Evolutionary conservation across 805 yeast genomes (phyloP).

Genomic region (Yamadazyma akitaensis): DNA sequence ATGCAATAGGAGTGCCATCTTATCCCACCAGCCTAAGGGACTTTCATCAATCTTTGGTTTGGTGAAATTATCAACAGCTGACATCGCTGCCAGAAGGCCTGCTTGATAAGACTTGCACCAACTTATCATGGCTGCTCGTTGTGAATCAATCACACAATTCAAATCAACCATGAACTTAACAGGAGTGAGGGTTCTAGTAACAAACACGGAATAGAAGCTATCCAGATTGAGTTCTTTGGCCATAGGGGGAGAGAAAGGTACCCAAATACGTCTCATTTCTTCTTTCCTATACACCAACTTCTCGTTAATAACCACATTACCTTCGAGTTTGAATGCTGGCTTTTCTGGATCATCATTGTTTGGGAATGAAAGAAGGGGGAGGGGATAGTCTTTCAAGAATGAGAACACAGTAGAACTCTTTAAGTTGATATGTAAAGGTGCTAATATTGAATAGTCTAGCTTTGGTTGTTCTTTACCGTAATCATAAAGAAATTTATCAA

Average conservation of each 20-base stretch:
- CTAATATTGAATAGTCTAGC: conserved; percentile 50
- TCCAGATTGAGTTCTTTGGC: conserved; percentile 29
- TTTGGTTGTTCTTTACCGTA: conserved; percentile 51
- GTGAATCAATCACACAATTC: conserved; percentile 42
- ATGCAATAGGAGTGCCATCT: conserved; percentile 52
- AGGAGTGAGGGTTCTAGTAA: conserved; percentile 62
- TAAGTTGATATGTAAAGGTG: conserved; percentile 48
- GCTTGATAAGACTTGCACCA: conserved; percentile 68
- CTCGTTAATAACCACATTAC: conserved; percentile 58
- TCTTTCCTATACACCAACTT: conserved; percentile 41
- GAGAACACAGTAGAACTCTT: conserved; percentile 42
- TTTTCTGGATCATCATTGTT: conserved; percentile 19
- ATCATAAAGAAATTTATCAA: conserved; percentile 35
- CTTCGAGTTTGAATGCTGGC: conserved; percentile 30
- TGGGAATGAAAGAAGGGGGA: conserved; percentile 56
- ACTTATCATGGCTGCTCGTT: conserved; percentile 48
- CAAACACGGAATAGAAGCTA: conserved; percentile 53
- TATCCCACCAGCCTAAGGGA: conserved; percentile 51
- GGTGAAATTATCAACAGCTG: conserved; percentile 43
- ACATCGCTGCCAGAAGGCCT: conserved; percentile 49
- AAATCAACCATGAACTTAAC: conserved; percentile 55
- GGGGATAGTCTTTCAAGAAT: conserved; percentile 51
- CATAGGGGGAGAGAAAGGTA: conserved; percentile 57
- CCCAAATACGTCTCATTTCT: conserved; percentile 49
- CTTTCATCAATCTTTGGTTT: conserved; percentile 44